Evolutionary conservation across 768 basidiomycete species (phyloP), one percentile per base, ranked within the genome.

Genomic region (Suillus lakei): DNA sequence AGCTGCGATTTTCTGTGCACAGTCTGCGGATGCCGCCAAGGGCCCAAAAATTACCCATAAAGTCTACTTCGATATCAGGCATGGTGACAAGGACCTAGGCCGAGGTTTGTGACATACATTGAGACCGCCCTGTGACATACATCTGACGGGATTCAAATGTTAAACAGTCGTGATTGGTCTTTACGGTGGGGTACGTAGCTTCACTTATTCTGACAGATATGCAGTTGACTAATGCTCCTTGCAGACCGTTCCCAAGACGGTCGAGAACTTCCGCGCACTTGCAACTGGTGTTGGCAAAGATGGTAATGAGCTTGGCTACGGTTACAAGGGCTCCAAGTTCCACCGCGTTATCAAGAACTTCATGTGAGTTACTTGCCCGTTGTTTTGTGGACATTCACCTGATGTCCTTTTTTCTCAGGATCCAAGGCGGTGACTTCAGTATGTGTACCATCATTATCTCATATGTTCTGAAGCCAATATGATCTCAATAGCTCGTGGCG

Each of bases 371-470:
- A 16, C 54, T 41, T 48, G 46, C 41, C 51, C 44, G 23, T 30
- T 60, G 7, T 30, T 5, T 54, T 60, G 6, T 9, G 7, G 13
- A 68, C 10, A 65, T 50, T 38, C 62, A 21, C 2, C 16, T 63
- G 9, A 65, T 10, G 5, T 39, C 10, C 30, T 59, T 46, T 38
- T 65, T 69, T 32, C 41, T 66, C 67, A 93, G 93, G 93, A 95
- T 97, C 71, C 96, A 98, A 81, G 96, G 96, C 73, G 97, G 97
- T 80, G 97, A 98, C 82, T 99, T 98, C 80, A 98, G 93, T 92
- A 77, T 71, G 92, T 86, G 26, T 18, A 64, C 13, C 23, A 39
- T 66, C 61, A 12, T 46, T 46, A 39, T 59, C 66, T 70, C 51
- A 62, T 4, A 67, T 69, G 50, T 64, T 71, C 59, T 65, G 60